phyloP scores from a whole-genome alignment of 2,329 filamentous ascomycete genomes.

The Ilyonectria robusta region DNA sequence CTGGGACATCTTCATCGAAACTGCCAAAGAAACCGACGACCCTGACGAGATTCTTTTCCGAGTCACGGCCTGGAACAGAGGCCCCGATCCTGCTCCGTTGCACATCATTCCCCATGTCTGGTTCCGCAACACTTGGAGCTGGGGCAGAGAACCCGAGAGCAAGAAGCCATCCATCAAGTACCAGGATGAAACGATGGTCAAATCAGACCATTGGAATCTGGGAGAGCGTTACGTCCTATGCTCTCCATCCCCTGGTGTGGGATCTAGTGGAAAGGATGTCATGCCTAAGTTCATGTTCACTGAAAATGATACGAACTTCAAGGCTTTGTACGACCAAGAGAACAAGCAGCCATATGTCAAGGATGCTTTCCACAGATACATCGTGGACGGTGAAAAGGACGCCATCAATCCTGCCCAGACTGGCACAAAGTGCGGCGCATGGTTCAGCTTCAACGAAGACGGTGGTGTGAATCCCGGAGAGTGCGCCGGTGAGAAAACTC shows the following conservation, averaged over 20 bases:
- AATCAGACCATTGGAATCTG: slow-evolving; percentile 84
- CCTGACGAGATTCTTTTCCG: slow-evolving; percentile 94
- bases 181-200: slow-evolving; percentile 75
- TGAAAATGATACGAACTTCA: slow-evolving; percentile 93
- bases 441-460: slow-evolving; percentile 92
- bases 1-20: slow-evolving; percentile 98
- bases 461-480: slow-evolving; percentile 91
- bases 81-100: slow-evolving; percentile 88
- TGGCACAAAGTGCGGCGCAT: slow-evolving; percentile 92
- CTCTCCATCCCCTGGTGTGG: slow-evolving; percentile 90
- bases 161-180: slow-evolving; percentile 85
- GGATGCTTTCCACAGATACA: slow-evolving; percentile 92
- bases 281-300: slow-evolving; percentile 91
- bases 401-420: slow-evolving; percentile 84
- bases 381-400: slow-evolving; percentile 84
- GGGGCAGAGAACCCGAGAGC: slow-evolving; percentile 83
- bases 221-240: slow-evolving; percentile 88
- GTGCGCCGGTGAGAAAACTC: slow-evolving; percentile 78
- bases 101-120: slow-evolving; percentile 96
- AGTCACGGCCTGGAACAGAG: slow-evolving; percentile 96
- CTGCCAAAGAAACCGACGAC: slow-evolving; percentile 92
- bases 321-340: slow-evolving; percentile 80
- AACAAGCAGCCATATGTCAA: slow-evolving; percentile 92
- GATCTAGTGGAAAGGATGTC: slow-evolving; percentile 84
- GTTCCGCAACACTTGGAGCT: slow-evolving; percentile 98